These are phyloP conservation scores for Candida ulmi DNA, from an alignment of 805 yeast species.

Conservation along the genomic window DNA sequence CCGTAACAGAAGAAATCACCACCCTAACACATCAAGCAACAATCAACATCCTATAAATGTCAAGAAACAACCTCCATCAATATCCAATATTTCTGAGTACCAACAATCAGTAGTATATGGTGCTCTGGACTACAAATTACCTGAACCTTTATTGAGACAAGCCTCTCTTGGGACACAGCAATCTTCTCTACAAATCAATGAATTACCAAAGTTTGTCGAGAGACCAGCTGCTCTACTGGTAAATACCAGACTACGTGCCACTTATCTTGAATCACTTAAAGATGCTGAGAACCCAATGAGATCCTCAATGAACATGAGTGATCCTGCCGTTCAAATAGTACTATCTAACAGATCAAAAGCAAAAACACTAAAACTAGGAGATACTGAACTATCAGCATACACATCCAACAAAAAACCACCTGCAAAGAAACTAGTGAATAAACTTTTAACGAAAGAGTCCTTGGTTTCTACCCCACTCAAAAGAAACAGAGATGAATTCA, in stretches of 20 bases:
- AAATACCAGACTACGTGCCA: constrained; percentile 3
- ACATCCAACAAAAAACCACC: background rate
- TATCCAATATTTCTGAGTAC: constrained; percentile 9
- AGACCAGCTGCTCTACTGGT: constrained; percentile 12
- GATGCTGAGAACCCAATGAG: background rate
- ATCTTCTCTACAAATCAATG: constrained; percentile 2
- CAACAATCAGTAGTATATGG: constrained; percentile 11
- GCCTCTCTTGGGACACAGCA: no score
- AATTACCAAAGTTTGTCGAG: constrained; percentile 10
- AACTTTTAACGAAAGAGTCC: constrained; percentile 6
- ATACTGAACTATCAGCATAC: constrained; percentile 12
- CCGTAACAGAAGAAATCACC: background rate
- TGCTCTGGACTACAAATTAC: constrained; percentile 13
- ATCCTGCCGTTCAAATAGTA: constrained; percentile 11
- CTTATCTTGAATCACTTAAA: constrained; percentile 5
- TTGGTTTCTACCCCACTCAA: constrained; percentile 18
- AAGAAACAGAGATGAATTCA: constrained; percentile 23
- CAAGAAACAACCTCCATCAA: background rate
- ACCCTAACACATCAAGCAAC: background rate
- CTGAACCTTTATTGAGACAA: constrained; percentile 1
- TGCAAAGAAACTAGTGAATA: constrained; percentile 6
- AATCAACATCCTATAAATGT: background rate
- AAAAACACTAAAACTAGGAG: constrained; percentile 14
- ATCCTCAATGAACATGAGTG: constrained; percentile 2
- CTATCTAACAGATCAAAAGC: constrained; percentile 7